These are phyloP conservation scores for Lithohypha guttulata DNA, from an alignment of 2,329 filamentous ascomycete genomes.

Conservation along the genomic window DNA sequence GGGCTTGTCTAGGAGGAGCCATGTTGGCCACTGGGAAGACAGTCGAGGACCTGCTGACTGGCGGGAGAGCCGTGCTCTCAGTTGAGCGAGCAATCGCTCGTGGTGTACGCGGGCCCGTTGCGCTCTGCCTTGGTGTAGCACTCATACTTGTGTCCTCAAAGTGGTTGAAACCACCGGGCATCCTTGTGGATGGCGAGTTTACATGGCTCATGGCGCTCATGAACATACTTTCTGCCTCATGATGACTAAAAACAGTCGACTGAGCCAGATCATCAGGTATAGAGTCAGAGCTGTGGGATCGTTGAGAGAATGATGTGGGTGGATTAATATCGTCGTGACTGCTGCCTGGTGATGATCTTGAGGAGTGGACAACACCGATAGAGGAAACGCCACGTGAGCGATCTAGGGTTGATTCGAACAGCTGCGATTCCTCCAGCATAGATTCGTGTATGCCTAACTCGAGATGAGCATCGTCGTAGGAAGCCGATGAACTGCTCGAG, in stretches of 20 bases:
- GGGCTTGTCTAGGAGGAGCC: too few relatives aligned
- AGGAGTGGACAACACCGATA: neutral
- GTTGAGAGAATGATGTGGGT: neutral
- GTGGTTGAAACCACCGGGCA: conserved; percentile 17
- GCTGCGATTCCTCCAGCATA: conserved; percentile 4
- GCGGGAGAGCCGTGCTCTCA: too few relatives aligned
- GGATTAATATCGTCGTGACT: neutral
- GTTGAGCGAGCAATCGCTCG: too few relatives aligned
- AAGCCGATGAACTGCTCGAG: conserved; percentile 1
- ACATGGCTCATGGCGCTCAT: conserved; percentile 46
- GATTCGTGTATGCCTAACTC: conserved; percentile 3
- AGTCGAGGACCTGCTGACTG: too few relatives aligned
- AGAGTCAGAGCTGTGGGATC: neutral
- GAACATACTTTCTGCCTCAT: conserved; percentile 42
- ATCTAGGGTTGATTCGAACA: conserved; percentile 3
- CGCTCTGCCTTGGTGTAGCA: too few relatives aligned
- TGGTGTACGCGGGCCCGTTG: too few relatives aligned
- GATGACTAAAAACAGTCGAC: conserved; percentile 38
- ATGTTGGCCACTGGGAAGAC: too few relatives aligned
- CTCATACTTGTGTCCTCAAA: too few relatives aligned
- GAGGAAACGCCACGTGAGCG: conserved; percentile 1
- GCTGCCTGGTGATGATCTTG: neutral
- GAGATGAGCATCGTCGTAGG: neutral
- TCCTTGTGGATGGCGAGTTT: neutral
- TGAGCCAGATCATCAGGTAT: conserved; percentile 31